These are phyloP conservation scores for Pseudohyphozyma bogoriensis DNA, from an alignment of 768 basidiomycete species.

Conservation along the genomic window DNA sequence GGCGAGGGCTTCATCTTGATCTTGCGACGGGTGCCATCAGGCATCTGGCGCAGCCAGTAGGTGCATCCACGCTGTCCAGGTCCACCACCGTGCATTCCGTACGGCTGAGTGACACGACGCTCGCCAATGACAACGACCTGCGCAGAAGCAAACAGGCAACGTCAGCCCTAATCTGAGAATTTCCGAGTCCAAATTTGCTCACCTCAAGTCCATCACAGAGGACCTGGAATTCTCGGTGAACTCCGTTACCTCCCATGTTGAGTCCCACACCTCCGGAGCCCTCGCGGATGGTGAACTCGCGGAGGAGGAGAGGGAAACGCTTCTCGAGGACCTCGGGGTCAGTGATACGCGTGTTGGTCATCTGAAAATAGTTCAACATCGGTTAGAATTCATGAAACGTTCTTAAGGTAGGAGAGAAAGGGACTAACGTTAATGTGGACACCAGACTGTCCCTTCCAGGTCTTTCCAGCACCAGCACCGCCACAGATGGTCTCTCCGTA, in stretches of 20 bases:
- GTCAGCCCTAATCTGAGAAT: background rate
- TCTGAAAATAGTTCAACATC: constrained; percentile 2
- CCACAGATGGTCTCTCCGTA: constrained; percentile 73
- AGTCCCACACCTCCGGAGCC: constrained; percentile 25
- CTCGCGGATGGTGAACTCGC: constrained; percentile 48
- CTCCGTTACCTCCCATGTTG: constrained; percentile 69
- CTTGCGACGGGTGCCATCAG: constrained; percentile 47
- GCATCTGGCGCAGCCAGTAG: constrained; percentile 53
- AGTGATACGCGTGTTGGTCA: constrained; percentile 63
- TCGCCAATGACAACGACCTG: constrained; percentile 36
- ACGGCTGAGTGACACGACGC: constrained; percentile 76
- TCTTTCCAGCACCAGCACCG: constrained; percentile 61
- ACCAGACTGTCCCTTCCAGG: constrained; percentile 45
- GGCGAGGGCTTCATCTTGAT: constrained; percentile 7
- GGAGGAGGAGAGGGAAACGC: constrained; percentile 82
- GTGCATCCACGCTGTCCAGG: constrained; percentile 63
- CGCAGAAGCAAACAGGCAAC: background rate
- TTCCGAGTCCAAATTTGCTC: too few species aligned
- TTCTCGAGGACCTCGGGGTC: constrained; percentile 90
- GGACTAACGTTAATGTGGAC: too few species aligned
- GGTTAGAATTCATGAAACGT: background rate
- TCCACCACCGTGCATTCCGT: constrained; percentile 72
- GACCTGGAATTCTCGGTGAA: constrained; percentile 71
- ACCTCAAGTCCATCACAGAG: constrained; percentile 73
- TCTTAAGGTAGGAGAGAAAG: background rate